A percentile compares a stretch with the other conserved stretches of the same genome.
Conservation (phyloP, 2,329 filamentous ascomycete species). For the Fusarium nisikadoi region DNA sequence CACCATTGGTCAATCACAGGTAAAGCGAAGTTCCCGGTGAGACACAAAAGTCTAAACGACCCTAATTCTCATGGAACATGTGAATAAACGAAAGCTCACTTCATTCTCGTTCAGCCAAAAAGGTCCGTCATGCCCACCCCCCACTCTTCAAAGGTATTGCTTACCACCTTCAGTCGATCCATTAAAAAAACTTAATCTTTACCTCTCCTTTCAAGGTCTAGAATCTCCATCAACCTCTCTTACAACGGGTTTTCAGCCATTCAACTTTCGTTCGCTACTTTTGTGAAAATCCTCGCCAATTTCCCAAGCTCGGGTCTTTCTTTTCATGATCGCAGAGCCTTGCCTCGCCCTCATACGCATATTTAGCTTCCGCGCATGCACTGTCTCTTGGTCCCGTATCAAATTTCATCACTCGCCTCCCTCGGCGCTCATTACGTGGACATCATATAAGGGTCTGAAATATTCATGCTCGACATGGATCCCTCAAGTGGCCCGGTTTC, state of each 20-base stretch:
- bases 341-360: constrained; percentile 8
- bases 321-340: neutral
- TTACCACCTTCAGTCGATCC: constrained; percentile 3
- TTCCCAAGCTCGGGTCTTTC: neutral
- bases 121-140: neutral
- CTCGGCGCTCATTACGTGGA: constrained; percentile 10
- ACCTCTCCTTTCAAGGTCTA: constrained; percentile 5
- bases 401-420: neutral
- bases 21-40: neutral
- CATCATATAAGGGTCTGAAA: neutral
- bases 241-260: neutral
- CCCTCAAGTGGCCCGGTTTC: constrained; percentile 21
- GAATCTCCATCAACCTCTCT: constrained; percentile 14
- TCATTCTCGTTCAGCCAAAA: neutral
- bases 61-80: neutral
- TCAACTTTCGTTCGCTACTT: neutral
- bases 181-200: constrained; percentile 28
- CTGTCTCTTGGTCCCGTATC: neutral
- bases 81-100: neutral
- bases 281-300: neutral
- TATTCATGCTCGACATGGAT: constrained; percentile 25
- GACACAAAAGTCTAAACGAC: neutral
- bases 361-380: neutral
- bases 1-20: neutral
- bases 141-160: constrained; percentile 3